phyloP scores from a whole-genome alignment of 2,329 filamentous ascomycete species.

The Colletotrichum chlorophyti region DNA sequence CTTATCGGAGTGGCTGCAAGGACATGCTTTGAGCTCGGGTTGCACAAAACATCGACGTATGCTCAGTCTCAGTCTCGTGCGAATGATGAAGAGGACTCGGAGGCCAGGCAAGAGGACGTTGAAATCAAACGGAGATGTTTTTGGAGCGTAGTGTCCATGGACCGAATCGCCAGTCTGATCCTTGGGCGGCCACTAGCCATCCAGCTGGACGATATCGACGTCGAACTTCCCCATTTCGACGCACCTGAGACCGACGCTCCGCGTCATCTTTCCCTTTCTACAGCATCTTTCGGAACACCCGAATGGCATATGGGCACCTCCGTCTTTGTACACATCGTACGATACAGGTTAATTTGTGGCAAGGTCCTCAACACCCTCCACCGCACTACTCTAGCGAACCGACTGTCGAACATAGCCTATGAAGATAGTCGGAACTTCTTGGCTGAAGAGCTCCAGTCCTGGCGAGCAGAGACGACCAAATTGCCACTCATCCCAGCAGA shows the following conservation, averaged over 20 bases:
- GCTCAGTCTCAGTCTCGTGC: constrained; percentile 6
- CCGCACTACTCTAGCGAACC: constrained; percentile 33
- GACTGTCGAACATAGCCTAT: constrained; percentile 16
- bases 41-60: constrained; percentile 47
- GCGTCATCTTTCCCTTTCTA: neutral
- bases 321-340: constrained; percentile 47
- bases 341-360: constrained; percentile 48
- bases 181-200: constrained; percentile 48
- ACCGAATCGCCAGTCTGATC: constrained; percentile 44
- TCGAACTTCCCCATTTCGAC: constrained; percentile 40
- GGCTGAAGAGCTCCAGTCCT: constrained; percentile 38
- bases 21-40: constrained; percentile 47
- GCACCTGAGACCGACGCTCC: constrained; percentile 2
- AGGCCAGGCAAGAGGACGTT: constrained; percentile 32
- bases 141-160: constrained; percentile 49
- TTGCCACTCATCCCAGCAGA: constrained; percentile 37
- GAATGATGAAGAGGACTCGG: neutral
- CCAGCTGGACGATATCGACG: constrained; percentile 47
- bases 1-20: constrained; percentile 49
- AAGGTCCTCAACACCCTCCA: constrained; percentile 44
- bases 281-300: neutral
- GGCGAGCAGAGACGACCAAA: constrained; percentile 36
- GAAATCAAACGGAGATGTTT: constrained; percentile 48
- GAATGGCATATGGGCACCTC: constrained; percentile 30
- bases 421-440: constrained; percentile 33